Base-by-base conservation (phyloP, 805 yeast genomes). In the Kluyveromyces wickerhamii region DNA sequence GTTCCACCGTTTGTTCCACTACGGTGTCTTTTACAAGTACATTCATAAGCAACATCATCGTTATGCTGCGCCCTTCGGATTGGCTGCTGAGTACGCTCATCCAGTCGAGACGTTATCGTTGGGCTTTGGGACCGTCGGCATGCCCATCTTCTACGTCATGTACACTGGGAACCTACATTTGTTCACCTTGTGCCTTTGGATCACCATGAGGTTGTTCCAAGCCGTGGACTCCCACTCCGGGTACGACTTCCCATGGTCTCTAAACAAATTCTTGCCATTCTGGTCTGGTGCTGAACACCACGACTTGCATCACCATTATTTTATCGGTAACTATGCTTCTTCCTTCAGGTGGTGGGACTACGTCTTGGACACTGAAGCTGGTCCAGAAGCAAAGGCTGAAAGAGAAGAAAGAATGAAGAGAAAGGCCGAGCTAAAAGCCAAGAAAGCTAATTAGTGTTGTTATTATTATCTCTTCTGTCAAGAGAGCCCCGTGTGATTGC, bases 271-370 rank as follows among this genome's bases (percentile, higher is more conserved):
- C 63, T 58, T 89, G 41, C 96, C 96, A 32, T 74, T 92, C 65
- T 88, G 97, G 96, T 95, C 96, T 4, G 97, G 97, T 46, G 96
- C 96, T 15, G 96, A 84, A 53, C 97, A 89, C 63, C 97, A 89
- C 59, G 98, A 89, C 62, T 84, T 84, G 63, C 98, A 89, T 59
- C 98, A 89, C 60, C 94, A 84, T 59, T 87, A 81, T 66, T 89
- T 89, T 63, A 82, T 86, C 49, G 97, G 97, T 47, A 87, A 88
- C 63, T 89, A 86, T 60, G 92, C 96, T 19, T 82, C 95, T 29
- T 77, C 88, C 23, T 92, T 89, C 74, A 79, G 96, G 66, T 84
- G 94, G 85, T 87, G 95, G 94, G 98, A 89, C 65, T 82, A 65
- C 62, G 56, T 77, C 43, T 66, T 89, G 48, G 79, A 80, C 58